Base-by-base conservation (phyloP, 2,329 filamentous ascomycete genomes). In the Chaetomium olivaceum region DNA sequence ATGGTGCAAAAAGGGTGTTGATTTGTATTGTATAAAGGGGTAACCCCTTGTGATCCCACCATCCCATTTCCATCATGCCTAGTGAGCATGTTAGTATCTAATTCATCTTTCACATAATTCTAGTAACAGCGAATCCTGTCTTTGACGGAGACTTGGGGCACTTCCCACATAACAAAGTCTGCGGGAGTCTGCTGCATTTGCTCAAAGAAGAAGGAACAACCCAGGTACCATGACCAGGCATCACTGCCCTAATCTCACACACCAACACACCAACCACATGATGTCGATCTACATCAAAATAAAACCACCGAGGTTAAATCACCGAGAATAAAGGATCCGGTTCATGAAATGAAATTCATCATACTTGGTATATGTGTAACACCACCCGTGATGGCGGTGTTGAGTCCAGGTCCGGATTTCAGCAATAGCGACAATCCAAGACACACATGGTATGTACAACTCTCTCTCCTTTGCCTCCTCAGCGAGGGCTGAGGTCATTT, bases 191-290 rank as follows among this genome's bases (percentile, higher is more conserved):
- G 43, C 12, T 50, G 43, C 58, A 19, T 1, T 36, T 29, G 23
- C 43, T 46, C 21, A 51, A 52, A 60, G 25, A n/a, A 52, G 58
- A 39, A 52, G 46, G 46, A 60, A 60, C 46, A 46, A 60, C 21
- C 27, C 6, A 29, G 3, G 3, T 6, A 29, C 6, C 46, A 51
- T 9, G n/a, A 9, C 27, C 46, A 60, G 16, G 39, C 57, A 59
- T 6, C 25, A n/a, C 25, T 27, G 39, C 57, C 57, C 57, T 48
- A 21, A 50, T 2, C 2, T 31, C 39, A 21, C 39, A 19, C 25
- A 59, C 57, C n/a, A n/a, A n/a, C n/a, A n/a, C n/a, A n/a, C n/a
- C n/a, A n/a, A n/a, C n/a, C 8, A n/a, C 29, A 23, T 7, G 33
- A 36, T 33, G 3, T 11, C 14, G 4, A 52, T 19, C 3, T 7